phyloP scores from a whole-genome alignment of 2,329 filamentous ascomycete species.

The Calonectria crousiana region DNA sequence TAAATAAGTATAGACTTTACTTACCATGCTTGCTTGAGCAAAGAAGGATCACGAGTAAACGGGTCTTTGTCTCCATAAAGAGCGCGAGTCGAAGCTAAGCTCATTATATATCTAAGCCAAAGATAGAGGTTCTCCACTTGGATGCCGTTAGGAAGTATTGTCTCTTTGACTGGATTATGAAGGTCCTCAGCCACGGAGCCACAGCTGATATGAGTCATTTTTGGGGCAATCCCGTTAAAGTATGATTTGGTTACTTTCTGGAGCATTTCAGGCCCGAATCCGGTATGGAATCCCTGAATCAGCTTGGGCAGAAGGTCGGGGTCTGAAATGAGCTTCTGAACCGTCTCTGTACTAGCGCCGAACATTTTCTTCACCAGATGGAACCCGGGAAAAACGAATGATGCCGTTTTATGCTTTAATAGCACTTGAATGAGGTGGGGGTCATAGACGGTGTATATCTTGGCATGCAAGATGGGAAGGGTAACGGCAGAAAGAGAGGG shows the following conservation, averaged over 20 bases:
- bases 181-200: slow-evolving; percentile 2
- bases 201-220: slow-evolving; percentile 27
- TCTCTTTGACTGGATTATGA: slow-evolving; percentile 30
- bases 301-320: slow-evolving; percentile 40
- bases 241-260: slow-evolving; percentile 39
- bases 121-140: slow-evolving; percentile 52
- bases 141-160: slow-evolving; percentile 28
- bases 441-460: slow-evolving; percentile 58
- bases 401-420: slow-evolving; percentile 54
- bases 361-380: slow-evolving; percentile 54
- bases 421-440: slow-evolving; percentile 53
- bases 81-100: slow-evolving; percentile 51
- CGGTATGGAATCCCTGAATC: slow-evolving; percentile 47
- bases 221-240: slow-evolving; percentile 28
- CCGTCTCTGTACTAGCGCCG: slow-evolving; percentile 48
- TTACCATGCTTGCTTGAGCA: slow-evolving; percentile 39
- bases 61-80: slow-evolving; percentile 60
- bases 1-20: background rate
- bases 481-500: slow-evolving; percentile 53
- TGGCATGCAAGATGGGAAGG: slow-evolving; percentile 56
- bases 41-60: slow-evolving; percentile 42
- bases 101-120: slow-evolving; percentile 54
- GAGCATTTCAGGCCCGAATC: slow-evolving; percentile 51
- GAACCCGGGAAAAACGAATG: slow-evolving; percentile 56
- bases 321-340: slow-evolving; percentile 35